Base-by-base conservation (phyloP, 1,139 yeast genomes). In the Debaryomyces singareniensis region DNA sequence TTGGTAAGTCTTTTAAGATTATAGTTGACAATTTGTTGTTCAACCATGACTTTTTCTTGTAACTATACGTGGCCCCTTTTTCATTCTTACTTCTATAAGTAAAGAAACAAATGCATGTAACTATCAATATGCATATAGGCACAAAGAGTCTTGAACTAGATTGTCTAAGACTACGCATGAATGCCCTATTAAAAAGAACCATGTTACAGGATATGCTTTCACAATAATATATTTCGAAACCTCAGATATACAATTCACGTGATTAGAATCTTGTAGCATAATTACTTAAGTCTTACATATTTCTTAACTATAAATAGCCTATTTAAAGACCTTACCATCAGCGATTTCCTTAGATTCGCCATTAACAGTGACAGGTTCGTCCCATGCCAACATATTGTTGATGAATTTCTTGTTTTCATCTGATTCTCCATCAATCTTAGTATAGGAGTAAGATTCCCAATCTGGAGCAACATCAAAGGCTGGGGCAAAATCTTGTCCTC, bases 401-500 rank as follows among this genome's bases (percentile, higher is more conserved):
- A 67, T 40, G 46, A 64, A 67, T 40, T 58, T 52, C 48, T 55
- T 52, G 52, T 44, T 52, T 39, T 61, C 65, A 34, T 50, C 57
- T 33, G 53, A 50, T 34, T 61, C 40, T 36, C 53, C 61, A 43
- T 67, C 71, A 50, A 68, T 55, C 53, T 61, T 65, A 49, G 61
- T 51, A 66, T 53, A 68, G 24, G 48, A 39, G 49, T 68, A 68
- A 35, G 72, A 66, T 70, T 91, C 98, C 95, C 95, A 87, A 70
- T 91, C 99, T 66, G 99, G 97, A 55, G 98, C 99, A 61, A 91
- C 97, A 46, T 91, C 84, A 55, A 91, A 87, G 43, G 96, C 98
- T 58, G 96, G 95, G 36, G 47, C 74, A 57, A 53, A 67, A 43
- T 91, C 96, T 66, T 91, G 87, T 55, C 99, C 99, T 71, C 97